phyloP scores from a whole-genome alignment of 257 asterid species.

The Ilex asprella region DNA sequence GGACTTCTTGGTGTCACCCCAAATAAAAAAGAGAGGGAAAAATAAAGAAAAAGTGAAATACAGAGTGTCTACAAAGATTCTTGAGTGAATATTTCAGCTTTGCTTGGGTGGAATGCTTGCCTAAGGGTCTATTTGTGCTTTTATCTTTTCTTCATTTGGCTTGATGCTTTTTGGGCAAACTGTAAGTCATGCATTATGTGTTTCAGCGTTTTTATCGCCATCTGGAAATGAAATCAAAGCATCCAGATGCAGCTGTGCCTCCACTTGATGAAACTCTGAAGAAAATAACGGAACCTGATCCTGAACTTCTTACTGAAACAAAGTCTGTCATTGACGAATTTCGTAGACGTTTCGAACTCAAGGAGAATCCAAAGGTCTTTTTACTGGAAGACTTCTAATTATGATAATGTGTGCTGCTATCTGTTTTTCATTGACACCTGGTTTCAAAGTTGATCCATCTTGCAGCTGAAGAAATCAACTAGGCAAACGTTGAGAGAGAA shows the following conservation, averaged over 20 bases:
- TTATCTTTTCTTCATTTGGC: not conserved
- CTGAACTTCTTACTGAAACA: conserved; percentile 49
- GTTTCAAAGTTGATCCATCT: conserved; percentile 15
- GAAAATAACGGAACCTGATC: conserved; percentile 74
- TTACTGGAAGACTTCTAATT: not conserved
- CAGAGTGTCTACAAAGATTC: too few species aligned
- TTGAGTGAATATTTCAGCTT: too few species aligned
- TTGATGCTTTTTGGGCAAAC: not conserved
- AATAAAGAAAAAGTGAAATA: not conserved
- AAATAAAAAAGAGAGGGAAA: too few species aligned
- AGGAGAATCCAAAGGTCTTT: conserved; percentile 87
- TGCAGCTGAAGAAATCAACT: conserved; percentile 81
- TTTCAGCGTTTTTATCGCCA: conserved; percentile 68
- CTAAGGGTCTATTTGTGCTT: not conserved
- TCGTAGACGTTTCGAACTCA: conserved; percentile 54
- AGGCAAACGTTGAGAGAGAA: conserved; percentile 59
- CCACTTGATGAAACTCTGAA: conserved; percentile 80
- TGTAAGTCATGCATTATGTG: too few species aligned
- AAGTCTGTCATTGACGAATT: conserved; percentile 59
- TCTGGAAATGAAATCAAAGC: conserved; percentile 82
- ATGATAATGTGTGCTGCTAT: not conserved
- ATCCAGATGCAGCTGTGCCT: conserved; percentile 68
- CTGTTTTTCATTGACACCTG: not conserved
- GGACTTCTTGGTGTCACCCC: too few species aligned
- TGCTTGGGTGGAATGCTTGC: too few species aligned